phyloP scores from a whole-genome alignment of 192 early-diverging fungal species.

The Gonapodya prolifera region DNA sequence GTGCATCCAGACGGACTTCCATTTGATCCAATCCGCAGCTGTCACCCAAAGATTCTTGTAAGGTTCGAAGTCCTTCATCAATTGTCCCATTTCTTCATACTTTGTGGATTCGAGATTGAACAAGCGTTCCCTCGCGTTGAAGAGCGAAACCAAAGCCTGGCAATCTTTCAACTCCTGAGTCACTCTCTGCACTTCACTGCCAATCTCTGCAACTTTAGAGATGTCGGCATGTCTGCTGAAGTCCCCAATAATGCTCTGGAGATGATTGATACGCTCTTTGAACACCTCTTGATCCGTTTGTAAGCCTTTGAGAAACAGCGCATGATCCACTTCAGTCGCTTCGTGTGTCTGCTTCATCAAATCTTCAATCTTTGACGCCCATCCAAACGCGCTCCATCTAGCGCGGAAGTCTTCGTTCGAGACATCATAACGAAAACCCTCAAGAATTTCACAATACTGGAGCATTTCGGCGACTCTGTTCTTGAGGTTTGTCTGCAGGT shows the following conservation, averaged over 20 bases:
- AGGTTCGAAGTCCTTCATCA: constrained; percentile 28
- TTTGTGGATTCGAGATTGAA: constrained; percentile 42
- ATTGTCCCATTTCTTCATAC: constrained; percentile 26
- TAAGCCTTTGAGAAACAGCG: constrained; percentile 32
- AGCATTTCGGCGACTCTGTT: constrained; percentile 34
- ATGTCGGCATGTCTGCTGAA: constrained; percentile 40
- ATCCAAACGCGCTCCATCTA: constrained; percentile 34
- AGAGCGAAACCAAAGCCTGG: constrained; percentile 26
- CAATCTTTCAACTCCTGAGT: constrained; percentile 35
- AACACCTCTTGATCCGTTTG: constrained; percentile 47
- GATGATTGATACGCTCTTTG: constrained; percentile 36
- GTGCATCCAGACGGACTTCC: constrained; percentile 44
- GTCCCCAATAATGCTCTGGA: constrained; percentile 28
- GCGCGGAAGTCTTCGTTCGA: constrained; percentile 46
- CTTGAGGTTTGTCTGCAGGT: constrained; percentile 25
- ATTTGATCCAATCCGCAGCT: constrained; percentile 44
- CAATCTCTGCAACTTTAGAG: constrained; percentile 38
- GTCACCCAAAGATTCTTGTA: constrained; percentile 43
- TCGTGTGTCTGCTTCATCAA: constrained; percentile 27
- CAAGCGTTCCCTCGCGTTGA: constrained; percentile 44
- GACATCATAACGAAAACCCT: constrained; percentile 37
- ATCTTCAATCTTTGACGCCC: constrained; percentile 42
- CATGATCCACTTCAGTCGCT: constrained; percentile 31
- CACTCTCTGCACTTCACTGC: constrained; percentile 42
- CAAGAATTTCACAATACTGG: constrained; percentile 38